phyloP scores from a whole-genome alignment of 371 early-diverging fungal genomes.

The Rhizopus microsporus region DNA sequence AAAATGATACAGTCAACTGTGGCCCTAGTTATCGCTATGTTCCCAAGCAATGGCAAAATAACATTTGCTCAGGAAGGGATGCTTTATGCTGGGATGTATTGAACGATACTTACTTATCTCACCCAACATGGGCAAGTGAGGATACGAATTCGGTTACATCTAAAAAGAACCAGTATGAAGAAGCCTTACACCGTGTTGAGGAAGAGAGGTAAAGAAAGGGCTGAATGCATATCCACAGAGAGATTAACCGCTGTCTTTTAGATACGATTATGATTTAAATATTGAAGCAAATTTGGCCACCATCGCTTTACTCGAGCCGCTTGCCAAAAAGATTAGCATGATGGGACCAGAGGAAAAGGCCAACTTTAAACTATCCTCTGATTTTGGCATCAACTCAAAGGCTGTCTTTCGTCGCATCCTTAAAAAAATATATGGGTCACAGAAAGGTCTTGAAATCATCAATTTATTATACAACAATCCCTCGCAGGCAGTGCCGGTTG shows the following conservation, averaged over 20 bases:
- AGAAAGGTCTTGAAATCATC: slow-evolving; percentile 88
- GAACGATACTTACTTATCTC: slow-evolving; percentile 95
- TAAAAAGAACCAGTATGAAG: slow-evolving; percentile 96
- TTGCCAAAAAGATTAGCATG: slow-evolving; percentile 69
- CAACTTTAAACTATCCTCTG: slow-evolving; percentile 69
- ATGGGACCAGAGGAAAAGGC: slow-evolving; percentile 86
- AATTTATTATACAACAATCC: slow-evolving; percentile 93
- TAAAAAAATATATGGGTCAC: slow-evolving; percentile 89
- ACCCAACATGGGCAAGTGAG: slow-evolving; percentile 96
- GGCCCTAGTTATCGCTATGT: slow-evolving; percentile 72
- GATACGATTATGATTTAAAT: slow-evolving; percentile 97
- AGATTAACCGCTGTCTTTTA: background rate
- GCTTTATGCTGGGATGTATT: slow-evolving; percentile 91
- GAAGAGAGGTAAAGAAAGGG: slow-evolving; percentile 77
- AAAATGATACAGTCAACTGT: slow-evolving; percentile 27
- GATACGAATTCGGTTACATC: slow-evolving; percentile 91
- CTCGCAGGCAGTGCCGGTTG: slow-evolving; percentile 91
- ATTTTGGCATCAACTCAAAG: slow-evolving; percentile 81
- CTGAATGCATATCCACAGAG: background rate
- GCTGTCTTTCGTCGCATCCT: slow-evolving; percentile 90
- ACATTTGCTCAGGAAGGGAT: slow-evolving; percentile 88
- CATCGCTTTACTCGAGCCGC: slow-evolving; percentile 90
- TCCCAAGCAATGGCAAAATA: slow-evolving; percentile 50
- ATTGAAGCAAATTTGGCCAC: slow-evolving; percentile 93
- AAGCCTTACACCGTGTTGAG: slow-evolving; percentile 94